Evolutionary conservation across 495 filamentous ascomycete species (phyloP).

Genomic region (Massariosphaeria phaeospora): DNA sequence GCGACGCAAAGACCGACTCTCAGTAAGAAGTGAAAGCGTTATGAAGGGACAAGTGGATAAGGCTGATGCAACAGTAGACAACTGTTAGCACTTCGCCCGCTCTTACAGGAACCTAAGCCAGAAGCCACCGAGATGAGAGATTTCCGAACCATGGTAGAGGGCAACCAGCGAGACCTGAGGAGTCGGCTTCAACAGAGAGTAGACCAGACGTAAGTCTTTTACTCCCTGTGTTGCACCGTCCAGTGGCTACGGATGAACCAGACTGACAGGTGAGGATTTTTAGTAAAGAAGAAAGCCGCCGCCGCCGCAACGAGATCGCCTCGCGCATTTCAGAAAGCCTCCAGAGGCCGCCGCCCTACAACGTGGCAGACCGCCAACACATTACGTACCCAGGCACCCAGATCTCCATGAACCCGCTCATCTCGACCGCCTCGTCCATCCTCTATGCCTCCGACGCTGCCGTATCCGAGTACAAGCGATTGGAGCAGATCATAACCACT

Average conservation of each 20-base stretch:
- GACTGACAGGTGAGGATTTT: neutral
- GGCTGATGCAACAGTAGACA: conserved; percentile 6
- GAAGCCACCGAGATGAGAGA: conserved; percentile 4
- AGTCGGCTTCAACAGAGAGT: conserved; percentile 4
- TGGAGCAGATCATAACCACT: neutral
- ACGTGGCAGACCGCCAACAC: neutral
- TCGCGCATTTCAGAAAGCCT: neutral
- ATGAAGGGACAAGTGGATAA: neutral
- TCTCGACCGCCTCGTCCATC: neutral
- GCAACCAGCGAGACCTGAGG: conserved; percentile 4
- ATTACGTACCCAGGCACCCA: conserved; percentile 6
- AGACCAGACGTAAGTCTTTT: conserved; percentile 9
- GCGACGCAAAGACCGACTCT: neutral
- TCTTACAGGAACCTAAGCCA: conserved; percentile 7
- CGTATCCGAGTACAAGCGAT: conserved; percentile 3
- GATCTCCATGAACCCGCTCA: conserved; percentile 3
- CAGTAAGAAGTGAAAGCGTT: neutral
- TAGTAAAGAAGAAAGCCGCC: neutral
- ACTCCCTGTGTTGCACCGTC: neutral
- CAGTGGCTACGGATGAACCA: neutral
- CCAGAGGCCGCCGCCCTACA: neutral
- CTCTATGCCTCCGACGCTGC: conserved; percentile 1
- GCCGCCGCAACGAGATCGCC: conserved; percentile 6
- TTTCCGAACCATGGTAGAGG: conserved; percentile 2
- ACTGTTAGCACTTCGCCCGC: conserved; percentile 3